Percentiles rank a stretch among this genome's conserved stretches.
Conservation (phyloP, 2,329 filamentous ascomycete species). For the Colletotrichum graminicola region DNA sequence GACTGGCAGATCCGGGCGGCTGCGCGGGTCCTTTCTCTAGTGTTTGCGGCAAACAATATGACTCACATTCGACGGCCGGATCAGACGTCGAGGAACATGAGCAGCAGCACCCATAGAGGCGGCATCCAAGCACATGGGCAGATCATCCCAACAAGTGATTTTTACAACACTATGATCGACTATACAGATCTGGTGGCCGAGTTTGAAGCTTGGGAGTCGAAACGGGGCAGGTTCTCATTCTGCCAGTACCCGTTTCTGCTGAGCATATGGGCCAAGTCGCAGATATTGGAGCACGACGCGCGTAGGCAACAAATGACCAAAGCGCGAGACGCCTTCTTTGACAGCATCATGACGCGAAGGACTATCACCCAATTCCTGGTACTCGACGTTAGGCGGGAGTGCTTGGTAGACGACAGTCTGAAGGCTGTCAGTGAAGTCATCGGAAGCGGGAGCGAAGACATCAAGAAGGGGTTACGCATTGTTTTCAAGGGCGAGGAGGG, state of each 20-base stretch:
- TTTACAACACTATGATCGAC: slow-evolving; percentile 89
- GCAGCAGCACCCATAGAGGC: slow-evolving; percentile 51
- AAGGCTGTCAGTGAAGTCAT: slow-evolving; percentile 87
- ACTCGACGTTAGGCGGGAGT: slow-evolving; percentile 83
- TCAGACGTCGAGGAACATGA: slow-evolving; percentile 39
- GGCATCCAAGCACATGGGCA: slow-evolving; percentile 68
- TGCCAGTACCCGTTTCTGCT: slow-evolving; percentile 94
- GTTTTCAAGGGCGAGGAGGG: slow-evolving; percentile 91
- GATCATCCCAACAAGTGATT: slow-evolving; percentile 82
- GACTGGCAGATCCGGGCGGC: slow-evolving; percentile 93
- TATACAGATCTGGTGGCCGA: slow-evolving; percentile 87
- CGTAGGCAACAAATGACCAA: slow-evolving; percentile 90
- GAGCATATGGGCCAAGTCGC: slow-evolving; percentile 92
- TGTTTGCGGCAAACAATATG: slow-evolving; percentile 84
- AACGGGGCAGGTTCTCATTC: slow-evolving; percentile 81
- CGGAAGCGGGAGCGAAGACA: slow-evolving; percentile 82
- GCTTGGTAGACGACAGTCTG: slow-evolving; percentile 88
- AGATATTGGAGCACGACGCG: slow-evolving; percentile 89
- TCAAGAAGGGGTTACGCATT: slow-evolving; percentile 90
- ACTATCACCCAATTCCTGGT: slow-evolving; percentile 82
- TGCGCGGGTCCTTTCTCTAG: slow-evolving; percentile 80
- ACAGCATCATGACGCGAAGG: slow-evolving; percentile 83
- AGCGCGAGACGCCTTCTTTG: slow-evolving; percentile 90
- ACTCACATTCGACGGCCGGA: slow-evolving; percentile 53
- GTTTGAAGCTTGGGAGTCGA: slow-evolving; percentile 89